phyloP scores from a whole-genome alignment of 306 rosid genomes.

The Prosopis cineraria region DNA sequence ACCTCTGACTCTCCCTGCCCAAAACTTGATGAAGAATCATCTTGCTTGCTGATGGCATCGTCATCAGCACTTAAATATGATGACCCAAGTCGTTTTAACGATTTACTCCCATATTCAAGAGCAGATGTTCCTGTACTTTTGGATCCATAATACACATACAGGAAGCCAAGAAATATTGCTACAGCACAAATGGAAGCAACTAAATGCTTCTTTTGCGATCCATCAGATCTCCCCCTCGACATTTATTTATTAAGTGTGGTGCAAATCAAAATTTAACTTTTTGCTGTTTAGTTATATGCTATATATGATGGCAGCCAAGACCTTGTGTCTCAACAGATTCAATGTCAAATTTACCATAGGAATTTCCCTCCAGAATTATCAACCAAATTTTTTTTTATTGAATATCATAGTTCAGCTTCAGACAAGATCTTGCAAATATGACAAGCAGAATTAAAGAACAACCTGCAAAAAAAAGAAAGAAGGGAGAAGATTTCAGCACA shows the following conservation, averaged over 20 bases:
- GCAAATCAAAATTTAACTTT: slow-evolving; percentile 36
- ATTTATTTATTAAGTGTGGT: slow-evolving; percentile 45
- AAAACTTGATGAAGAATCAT: slow-evolving; percentile 58
- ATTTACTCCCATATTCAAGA: slow-evolving; percentile 78
- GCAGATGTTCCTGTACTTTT: slow-evolving; percentile 62
- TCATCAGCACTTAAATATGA: slow-evolving; percentile 76
- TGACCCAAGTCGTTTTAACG: slow-evolving; percentile 81
- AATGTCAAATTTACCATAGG: slow-evolving; percentile 17
- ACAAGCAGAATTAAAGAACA: background rate
- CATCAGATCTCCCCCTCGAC: slow-evolving; percentile 90
- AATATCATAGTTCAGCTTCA: slow-evolving; percentile 29
- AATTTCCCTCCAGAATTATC: slow-evolving; percentile 20
- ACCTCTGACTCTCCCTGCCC: slow-evolving; percentile 61
- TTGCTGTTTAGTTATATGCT: slow-evolving; percentile 25
- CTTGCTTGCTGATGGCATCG: slow-evolving; percentile 67
- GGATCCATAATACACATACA: slow-evolving; percentile 84
- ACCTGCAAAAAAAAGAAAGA: slow-evolving; percentile 40
- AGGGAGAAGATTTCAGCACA: slow-evolving; percentile 34
- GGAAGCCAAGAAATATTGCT: slow-evolving; percentile 70
- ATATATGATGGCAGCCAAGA: slow-evolving; percentile 30
- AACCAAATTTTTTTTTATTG: slow-evolving; percentile 5
- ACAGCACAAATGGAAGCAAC: slow-evolving; percentile 60
- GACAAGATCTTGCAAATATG: slow-evolving; percentile 12
- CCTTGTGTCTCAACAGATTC: slow-evolving; percentile 41
- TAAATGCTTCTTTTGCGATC: slow-evolving; percentile 71